These are phyloP conservation scores for Puccinellia tenuiflora DNA, from an alignment of 176 grass and related monocot genomes.

Conservation along the genomic window DNA sequence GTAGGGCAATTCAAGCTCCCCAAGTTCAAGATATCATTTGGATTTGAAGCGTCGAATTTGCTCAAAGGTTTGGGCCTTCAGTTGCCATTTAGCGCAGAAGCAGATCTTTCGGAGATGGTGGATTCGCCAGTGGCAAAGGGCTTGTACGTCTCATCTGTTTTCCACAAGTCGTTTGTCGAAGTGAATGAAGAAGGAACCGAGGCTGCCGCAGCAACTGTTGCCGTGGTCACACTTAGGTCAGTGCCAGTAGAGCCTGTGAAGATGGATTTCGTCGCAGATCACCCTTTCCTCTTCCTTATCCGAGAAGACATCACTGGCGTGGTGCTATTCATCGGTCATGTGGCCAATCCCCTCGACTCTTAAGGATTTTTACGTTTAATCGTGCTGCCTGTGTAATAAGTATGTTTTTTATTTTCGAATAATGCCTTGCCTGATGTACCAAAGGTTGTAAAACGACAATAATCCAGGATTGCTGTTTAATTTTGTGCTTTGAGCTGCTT, in stretches of 20 bases:
- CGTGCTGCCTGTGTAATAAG: slow-evolving; percentile 19
- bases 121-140: slow-evolving; percentile 29
- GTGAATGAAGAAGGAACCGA: slow-evolving; percentile 88
- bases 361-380: not conserved
- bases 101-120: slow-evolving; percentile 53
- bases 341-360: slow-evolving; percentile 39
- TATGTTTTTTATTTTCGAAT: slow-evolving; percentile 3
- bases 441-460: not conserved
- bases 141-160: slow-evolving; percentile 50
- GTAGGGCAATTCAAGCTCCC: slow-evolving; percentile 61
- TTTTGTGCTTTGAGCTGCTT: not conserved
- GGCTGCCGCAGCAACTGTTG: slow-evolving; percentile 47
- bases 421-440: not conserved
- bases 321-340: slow-evolving; percentile 44
- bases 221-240: slow-evolving; percentile 15
- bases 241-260: not conserved
- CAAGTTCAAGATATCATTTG: slow-evolving; percentile 79
- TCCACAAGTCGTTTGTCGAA: slow-evolving; percentile 68
- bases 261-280: slow-evolving; percentile 48
- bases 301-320: slow-evolving; percentile 50
- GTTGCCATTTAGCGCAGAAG: slow-evolving; percentile 42
- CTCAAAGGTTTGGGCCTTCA: slow-evolving; percentile 54
- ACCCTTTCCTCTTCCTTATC: slow-evolving; percentile 54
- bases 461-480: not conserved
- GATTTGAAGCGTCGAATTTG: slow-evolving; percentile 47